Percentiles rank a stretch among this genome's conserved stretches.
Conservation (phyloP, 225 moss, liverwort and hornwort genomes). For the Physcomitrellopsis africana region DNA sequence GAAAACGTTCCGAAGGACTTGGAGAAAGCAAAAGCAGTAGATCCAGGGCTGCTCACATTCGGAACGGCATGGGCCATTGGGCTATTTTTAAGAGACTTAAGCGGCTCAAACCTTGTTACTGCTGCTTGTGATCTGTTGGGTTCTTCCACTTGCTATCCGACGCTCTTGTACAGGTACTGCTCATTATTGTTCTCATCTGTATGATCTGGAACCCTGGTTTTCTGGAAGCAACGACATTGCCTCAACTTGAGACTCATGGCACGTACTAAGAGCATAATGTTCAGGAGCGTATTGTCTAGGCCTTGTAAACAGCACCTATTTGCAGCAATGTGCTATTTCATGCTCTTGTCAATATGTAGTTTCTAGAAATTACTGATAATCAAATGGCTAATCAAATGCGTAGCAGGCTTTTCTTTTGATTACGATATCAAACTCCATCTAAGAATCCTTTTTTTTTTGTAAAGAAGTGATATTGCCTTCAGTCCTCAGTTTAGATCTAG, state of each 20-base stretch:
- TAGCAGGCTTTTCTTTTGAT: constrained; percentile 18
- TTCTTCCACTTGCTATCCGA: constrained; percentile 61
- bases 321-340: constrained; percentile 10
- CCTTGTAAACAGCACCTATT: not conserved
- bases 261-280: constrained; percentile 5
- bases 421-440: not conserved
- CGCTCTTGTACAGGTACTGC: constrained; percentile 79
- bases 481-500: not conserved
- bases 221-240: not conserved
- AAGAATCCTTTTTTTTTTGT: not conserved
- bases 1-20: constrained; percentile 23
- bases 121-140: constrained; percentile 76
- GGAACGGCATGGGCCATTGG: constrained; percentile 89
- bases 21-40: constrained; percentile 40
- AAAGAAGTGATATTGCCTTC: constrained; percentile 2
- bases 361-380: not conserved
- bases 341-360: not conserved
- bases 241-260: constrained; percentile 8
- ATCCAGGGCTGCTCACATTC: constrained; percentile 67
- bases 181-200: constrained; percentile 1
- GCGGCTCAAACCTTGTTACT: constrained; percentile 63
- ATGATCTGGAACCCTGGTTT: constrained; percentile 9
- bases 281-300: not conserved
- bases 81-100: constrained; percentile 68
- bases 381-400: not conserved